Base-by-base conservation (phyloP, 805 yeast genomes). In the Candida nanaspora region DNA sequence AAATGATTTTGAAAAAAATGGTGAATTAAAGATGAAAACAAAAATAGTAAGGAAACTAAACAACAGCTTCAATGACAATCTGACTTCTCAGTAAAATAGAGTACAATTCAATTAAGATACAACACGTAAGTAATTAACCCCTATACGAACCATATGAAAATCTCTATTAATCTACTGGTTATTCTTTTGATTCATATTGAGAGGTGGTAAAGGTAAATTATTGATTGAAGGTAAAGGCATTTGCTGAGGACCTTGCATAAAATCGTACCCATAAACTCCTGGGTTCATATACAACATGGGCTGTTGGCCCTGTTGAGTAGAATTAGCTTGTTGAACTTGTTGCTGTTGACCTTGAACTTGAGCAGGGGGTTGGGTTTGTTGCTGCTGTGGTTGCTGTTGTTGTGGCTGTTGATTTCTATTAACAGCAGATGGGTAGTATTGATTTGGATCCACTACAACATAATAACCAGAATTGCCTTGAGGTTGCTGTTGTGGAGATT, bases 181-280 rank as follows among this genome's bases (percentile, higher is more conserved):
- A 32, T 45, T 49, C 47, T 51, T 47, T 43, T 55, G 58, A 30
- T 50, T 55, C 54, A 55, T 51, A 42, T 53, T 56, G 6, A 57
- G 34, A 6, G 63, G 62, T 15, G 65, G 65, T 40, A 60, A 42
- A 14, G 61, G 51, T 32, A 60, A 45, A 29, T 55, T 55, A 42
- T 55, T 59, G 29, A 59, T 56, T 2, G 61, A 51, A 6, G 62
- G 62, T 21, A 50, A 42, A 11, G 55, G 46, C 47, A 46, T 46
- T 36, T 51, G 55, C 40, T 50, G 43, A 28, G 48, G 46, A 13
- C 47, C 41, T 27, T 45, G 45, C 28, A 33, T 22, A 14, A 33
- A 33, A 20, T 33, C 36, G 18, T 33, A 33, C 7, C 36, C 36
- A 15, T 33, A 33, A 8, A 22, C 28, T 15, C 19, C 36, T 11